These are phyloP conservation scores for Aspergillus cejpii DNA, from an alignment of 2,329 filamentous ascomycete genomes.

Conservation along the genomic window DNA sequence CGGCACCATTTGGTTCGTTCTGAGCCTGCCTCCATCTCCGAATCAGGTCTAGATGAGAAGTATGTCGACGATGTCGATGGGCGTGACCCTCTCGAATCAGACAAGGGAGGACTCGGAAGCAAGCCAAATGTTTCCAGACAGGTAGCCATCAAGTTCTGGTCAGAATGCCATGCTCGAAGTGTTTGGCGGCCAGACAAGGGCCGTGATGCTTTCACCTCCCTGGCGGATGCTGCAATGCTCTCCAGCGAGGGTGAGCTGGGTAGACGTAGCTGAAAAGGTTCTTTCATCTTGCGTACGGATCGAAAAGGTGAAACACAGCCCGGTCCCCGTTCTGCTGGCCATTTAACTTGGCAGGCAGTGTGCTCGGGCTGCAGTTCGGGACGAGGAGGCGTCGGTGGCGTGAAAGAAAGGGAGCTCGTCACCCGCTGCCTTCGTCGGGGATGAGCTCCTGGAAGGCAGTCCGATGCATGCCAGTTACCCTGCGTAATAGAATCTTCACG, in stretches of 20 bases:
- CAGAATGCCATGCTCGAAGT: conserved; percentile 33
- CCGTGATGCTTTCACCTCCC: conserved; percentile 15
- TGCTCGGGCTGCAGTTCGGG: conserved; percentile 25
- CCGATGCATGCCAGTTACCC: conserved; percentile 13
- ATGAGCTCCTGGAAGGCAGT: conserved; percentile 19
- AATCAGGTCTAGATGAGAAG: conserved; percentile 19
- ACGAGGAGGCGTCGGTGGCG: conserved; percentile 27
- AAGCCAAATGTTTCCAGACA: conserved; percentile 32
- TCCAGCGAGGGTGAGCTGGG: conserved; percentile 32
- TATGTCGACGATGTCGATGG: conserved; percentile 24
- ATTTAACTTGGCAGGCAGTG: conserved; percentile 20
- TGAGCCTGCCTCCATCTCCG: conserved; percentile 16
- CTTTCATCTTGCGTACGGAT: conserved; percentile 36
- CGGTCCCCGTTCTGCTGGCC: conserved; percentile 22
- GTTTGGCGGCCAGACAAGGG: conserved; percentile 20
- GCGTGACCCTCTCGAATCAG: conserved; percentile 27
- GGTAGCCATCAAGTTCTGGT: conserved; percentile 29
- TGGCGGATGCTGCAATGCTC: conserved; percentile 16
- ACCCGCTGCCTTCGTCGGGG: conserved; percentile 29
- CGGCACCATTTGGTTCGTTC: conserved; percentile 6
- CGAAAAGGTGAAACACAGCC: conserved; percentile 34
- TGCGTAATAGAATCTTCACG: conserved; percentile 8
- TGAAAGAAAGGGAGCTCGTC: conserved; percentile 31
- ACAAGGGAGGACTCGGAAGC: conserved; percentile 34
- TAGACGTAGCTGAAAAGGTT: conserved; percentile 34